Base-by-base conservation (phyloP, 257 asterid genomes). In the Solanum etuberosum region DNA sequence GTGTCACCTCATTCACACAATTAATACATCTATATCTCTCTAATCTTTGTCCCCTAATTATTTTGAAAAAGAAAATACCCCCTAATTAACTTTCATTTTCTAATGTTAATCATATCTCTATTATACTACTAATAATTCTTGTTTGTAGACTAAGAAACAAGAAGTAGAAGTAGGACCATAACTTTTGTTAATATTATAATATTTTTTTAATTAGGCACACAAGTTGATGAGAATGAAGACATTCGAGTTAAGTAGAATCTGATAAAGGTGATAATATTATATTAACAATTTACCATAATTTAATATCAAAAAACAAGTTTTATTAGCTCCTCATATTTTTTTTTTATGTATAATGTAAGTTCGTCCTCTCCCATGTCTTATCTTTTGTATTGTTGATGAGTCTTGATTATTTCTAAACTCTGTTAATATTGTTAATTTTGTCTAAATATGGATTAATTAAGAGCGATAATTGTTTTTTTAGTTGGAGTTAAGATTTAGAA, bases 171-270 rank as follows among this genome's bases (percentile, higher is more conserved):
- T 84, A 90, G 95, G 92, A 18, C 92, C 90, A 59, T 88, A 16
- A 37, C 59, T 27, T 83, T 84, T 61, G 20, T 38, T 29, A 81
- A 2, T 43, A 48, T 5, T 29, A 48, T 46, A 29, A 23, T 27
- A 74, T 38, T 27, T 72, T 85, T 35, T 57, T 37, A 85, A 54
- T 74, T 83, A 73, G 27, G 31, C 34, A 68, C 18, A 43, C 93
- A 90, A 92, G 92, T 92, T 90, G 98, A 91, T 89, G 97, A 88
- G 92, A 89, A 92, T 88, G 92, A 92, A 87, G 96, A 95, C 97
- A 93, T 88, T 87, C 93, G 90, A 86, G 84, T 92, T 92, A 88
- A 89, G 95, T 90, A 92, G 93, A 93, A 92, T 91, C 91, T 90
- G 90, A 13, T 46, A 88, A 88, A 90, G 70, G 73, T 76, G 91